phyloP scores from a whole-genome alignment of 306 rosid genomes.

The Rosa lucieae region DNA sequence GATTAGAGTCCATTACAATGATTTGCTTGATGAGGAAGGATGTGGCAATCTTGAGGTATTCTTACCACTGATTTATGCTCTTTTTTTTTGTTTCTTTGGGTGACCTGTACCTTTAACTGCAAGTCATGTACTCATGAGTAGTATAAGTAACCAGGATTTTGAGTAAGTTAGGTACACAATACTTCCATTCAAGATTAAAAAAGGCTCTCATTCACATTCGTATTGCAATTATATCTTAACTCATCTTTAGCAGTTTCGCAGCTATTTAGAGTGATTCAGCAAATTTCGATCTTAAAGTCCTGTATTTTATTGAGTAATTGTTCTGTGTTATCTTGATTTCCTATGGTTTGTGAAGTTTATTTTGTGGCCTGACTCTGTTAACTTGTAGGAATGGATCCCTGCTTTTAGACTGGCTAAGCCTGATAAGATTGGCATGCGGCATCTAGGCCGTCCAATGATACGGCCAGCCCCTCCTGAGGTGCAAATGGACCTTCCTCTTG shows the following conservation, averaged over 20 bases:
- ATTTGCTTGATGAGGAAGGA: conserved; percentile 86
- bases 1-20: conserved; percentile 75
- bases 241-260: not conserved
- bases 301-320: not conserved
- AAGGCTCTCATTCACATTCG: not conserved
- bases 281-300: not conserved
- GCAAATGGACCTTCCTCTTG: conserved; percentile 43
- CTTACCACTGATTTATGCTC: conserved; percentile 2
- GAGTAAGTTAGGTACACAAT: not conserved
- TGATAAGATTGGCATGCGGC: conserved; percentile 88
- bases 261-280: not conserved
- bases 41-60: conserved; percentile 87
- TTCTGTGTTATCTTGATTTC: conserved; percentile 1
- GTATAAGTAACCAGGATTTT: not conserved
- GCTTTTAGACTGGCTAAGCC: conserved; percentile 75
- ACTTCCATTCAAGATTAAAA: not conserved
- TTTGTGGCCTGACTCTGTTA: conserved; percentile 14
- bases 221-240: not conserved
- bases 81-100: conserved; percentile 10
- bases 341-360: conserved; percentile 9
- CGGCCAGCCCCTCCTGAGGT: conserved; percentile 73
- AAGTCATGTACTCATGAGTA: not conserved
- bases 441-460: conserved; percentile 61
- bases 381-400: conserved; percentile 86
- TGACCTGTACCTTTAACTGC: conserved; percentile 25